Evolutionary conservation across 768 basidiomycete species (phyloP), one percentile per base, ranked within the genome.

Genomic region (Lentinula detonsa): DNA sequence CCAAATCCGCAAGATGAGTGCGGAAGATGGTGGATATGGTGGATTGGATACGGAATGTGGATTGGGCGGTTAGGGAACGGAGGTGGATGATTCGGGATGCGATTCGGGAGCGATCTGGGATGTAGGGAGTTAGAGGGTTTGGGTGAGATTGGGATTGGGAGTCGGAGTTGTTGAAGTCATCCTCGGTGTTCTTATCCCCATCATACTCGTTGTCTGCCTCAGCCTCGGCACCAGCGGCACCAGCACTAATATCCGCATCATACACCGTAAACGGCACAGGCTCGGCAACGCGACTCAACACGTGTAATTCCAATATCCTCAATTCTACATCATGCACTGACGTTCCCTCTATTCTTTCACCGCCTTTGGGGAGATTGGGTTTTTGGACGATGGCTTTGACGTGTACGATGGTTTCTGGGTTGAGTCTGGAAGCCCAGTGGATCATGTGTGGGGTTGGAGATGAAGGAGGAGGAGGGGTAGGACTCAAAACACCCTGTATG

Each of bases 1-100:
- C 4, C 70, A 82, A 78, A 56, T 31, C 4, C 0, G 78, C 74
- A 65, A 81, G 78, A 70, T 77, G 77, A 59, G 75, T 74, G 45
- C 77, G 75, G 15, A 77, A 78, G 73, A n/a, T 10, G 23, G 34
- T 51, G 46, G 10, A 39, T 9, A 59, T n/a, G 0, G 52, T 45
- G 28, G 35, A 23, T 28, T 57, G 35, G n/a, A 55, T 33, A 43
- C 45, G n/a, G 35, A 60, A 61, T 4, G 61, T 18, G 4, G 48
- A 15, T 10, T 62, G 40, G 18, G 56, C 56, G 23, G 49, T 13
- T 1, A 40, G 43, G 13, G 53, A 51, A 1, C 81, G 71, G n/a
- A 83, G 73, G 65, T 83, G 81, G 64, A 83, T 74, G 7, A 81
- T 75, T 62, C 81, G 74, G 69, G 80, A 76, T 63, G 78, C 74